Conservation (phyloP, 179 eudicot species). For the Monotropa hypopitys region DNA sequence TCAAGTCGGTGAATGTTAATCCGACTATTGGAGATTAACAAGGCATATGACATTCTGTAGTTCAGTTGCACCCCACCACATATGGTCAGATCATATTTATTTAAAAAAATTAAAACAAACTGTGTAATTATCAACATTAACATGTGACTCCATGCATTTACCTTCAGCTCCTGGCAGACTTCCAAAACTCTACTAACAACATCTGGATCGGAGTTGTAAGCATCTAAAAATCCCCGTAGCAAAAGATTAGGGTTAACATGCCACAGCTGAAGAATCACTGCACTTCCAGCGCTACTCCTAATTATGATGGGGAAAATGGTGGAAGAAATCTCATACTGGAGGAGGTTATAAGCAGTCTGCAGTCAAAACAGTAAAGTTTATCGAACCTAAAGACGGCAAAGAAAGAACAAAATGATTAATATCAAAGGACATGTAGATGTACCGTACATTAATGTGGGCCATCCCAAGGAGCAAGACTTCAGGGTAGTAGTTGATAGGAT, state of each 20-base stretch:
- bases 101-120: not conserved
- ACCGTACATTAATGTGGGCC: slow-evolving; percentile 68
- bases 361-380: slow-evolving; percentile 5
- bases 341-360: slow-evolving; percentile 86
- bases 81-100: not conserved
- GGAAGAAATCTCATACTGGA: slow-evolving; percentile 62
- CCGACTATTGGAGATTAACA: not conserved
- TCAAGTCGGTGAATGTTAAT: not conserved
- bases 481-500: slow-evolving; percentile 68
- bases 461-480: slow-evolving; percentile 83
- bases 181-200: slow-evolving; percentile 44
- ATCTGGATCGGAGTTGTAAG: slow-evolving; percentile 37
- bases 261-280: slow-evolving; percentile 59
- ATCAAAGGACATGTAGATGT: slow-evolving; percentile 2
- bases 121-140: not conserved
- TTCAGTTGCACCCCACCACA: not conserved
- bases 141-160: slow-evolving; percentile 9
- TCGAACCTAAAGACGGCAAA: not conserved
- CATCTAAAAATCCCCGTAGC: slow-evolving; percentile 60
- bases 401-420: not conserved
- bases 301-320: slow-evolving; percentile 43
- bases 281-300: slow-evolving; percentile 32
- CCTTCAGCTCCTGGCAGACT: slow-evolving; percentile 80
- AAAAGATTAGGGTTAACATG: slow-evolving; percentile 49
- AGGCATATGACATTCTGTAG: not conserved